phyloP scores from a whole-genome alignment of 208 protist genomes.

The Acanthamoeba triangularis region DNA sequence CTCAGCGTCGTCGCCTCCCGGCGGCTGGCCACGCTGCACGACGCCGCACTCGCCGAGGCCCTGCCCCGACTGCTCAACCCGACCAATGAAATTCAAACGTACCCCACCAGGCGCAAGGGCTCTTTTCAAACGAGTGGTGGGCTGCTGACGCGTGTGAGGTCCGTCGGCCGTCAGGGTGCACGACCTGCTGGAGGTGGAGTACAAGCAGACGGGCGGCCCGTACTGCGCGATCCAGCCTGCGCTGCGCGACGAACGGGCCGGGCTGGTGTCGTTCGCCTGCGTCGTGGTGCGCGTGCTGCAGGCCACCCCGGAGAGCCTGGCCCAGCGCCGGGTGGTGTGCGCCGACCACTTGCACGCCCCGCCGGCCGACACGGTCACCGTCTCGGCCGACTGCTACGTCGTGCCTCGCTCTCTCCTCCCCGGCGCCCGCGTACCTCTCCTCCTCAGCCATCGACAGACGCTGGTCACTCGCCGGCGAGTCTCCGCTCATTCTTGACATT shows the following conservation, averaged over 20 bases:
- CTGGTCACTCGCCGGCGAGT: neutral
- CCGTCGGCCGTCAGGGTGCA: neutral
- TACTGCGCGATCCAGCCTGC: neutral
- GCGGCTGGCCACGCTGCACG: neutral
- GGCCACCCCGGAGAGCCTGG: neutral
- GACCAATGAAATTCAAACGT: neutral
- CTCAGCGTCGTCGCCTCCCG: neutral
- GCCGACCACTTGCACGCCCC: neutral
- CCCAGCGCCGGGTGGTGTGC: constrained; percentile 15
- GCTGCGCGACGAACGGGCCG: neutral
- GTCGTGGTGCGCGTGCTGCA: neutral
- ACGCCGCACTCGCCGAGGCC: neutral
- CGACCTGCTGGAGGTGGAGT: constrained; percentile 6
- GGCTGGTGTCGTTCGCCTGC: constrained; percentile 41
- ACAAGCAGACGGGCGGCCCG: neutral
- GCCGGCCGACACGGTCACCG: neutral
- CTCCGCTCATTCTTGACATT: neutral
- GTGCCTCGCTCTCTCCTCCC: neutral
- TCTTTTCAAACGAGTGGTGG: no score
- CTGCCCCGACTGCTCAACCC: neutral
- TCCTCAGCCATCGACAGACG: neutral
- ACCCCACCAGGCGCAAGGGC: no score
- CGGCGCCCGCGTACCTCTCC: neutral
- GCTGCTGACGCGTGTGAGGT: neutral
- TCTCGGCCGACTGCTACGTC: neutral